Conservation (phyloP, 257 asterid species). For the Nyctanthes arbortristis region DNA sequence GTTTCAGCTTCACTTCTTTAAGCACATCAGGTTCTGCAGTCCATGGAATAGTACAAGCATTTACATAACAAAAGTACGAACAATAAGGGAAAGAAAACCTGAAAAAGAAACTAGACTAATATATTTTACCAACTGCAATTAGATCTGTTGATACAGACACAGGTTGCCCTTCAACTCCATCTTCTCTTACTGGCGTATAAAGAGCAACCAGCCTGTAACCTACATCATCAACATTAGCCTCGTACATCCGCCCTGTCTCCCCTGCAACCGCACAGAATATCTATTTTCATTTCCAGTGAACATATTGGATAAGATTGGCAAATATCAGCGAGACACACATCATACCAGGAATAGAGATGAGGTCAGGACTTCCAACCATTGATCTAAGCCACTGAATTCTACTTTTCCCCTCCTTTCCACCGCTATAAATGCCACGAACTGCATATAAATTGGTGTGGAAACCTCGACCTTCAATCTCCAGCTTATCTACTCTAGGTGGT, state of each 20-base stretch:
- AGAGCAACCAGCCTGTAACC: slow-evolving; percentile 91
- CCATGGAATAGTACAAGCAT: slow-evolving; percentile 15
- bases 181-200: slow-evolving; percentile 92
- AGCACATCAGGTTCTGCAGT: slow-evolving; percentile 90
- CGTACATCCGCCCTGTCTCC: slow-evolving; percentile 98
- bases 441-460: slow-evolving; percentile 94
- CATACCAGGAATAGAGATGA: slow-evolving; percentile 89
- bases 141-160: slow-evolving; percentile 95
- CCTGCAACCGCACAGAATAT: slow-evolving; percentile 48
- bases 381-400: slow-evolving; percentile 98
- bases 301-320: background rate
- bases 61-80: background rate
- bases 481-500: slow-evolving; percentile 78
- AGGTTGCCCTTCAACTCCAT: slow-evolving; percentile 92
- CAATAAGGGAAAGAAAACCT: background rate
- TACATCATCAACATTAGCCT: slow-evolving; percentile 98
- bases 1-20: slow-evolving; percentile 92
- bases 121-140: slow-evolving; percentile 72
- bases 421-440: slow-evolving; percentile 81
- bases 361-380: slow-evolving; percentile 99
- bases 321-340: slow-evolving; percentile 10
- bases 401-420: slow-evolving; percentile 98
- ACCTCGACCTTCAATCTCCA: slow-evolving; percentile 98
- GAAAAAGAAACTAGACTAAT: background rate
- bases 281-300: background rate